Conservation (phyloP, 2,329 filamentous ascomycete species). For the Corniculantispora saksenae region DNA sequence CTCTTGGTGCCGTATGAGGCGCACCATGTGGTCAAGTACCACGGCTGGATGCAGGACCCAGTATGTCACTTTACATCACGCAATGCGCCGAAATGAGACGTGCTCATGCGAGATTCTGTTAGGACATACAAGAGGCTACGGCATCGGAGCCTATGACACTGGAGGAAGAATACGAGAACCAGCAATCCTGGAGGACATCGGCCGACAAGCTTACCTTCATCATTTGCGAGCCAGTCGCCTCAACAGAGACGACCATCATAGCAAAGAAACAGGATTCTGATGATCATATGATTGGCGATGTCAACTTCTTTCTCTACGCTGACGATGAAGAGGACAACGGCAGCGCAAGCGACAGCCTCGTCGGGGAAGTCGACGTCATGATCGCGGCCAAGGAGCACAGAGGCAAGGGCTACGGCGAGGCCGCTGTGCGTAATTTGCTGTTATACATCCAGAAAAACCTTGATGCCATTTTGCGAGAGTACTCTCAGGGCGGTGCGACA, state of each 20-base stretch:
- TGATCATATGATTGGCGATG: conserved; percentile 67
- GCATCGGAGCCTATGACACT: conserved; percentile 83
- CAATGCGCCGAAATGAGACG: neutral
- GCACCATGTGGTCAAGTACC: conserved; percentile 81
- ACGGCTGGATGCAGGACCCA: conserved; percentile 88
- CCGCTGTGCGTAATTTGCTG: conserved; percentile 68
- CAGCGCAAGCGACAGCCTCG: conserved; percentile 31
- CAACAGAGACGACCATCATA: conserved; percentile 15
- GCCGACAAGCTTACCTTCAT: conserved; percentile 93
- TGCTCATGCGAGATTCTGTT: neutral
- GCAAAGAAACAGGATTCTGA: conserved; percentile 55
- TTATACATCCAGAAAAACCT: conserved; percentile 63
- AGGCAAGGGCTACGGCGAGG: conserved; percentile 64
- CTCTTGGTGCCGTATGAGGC: conserved; percentile 82
- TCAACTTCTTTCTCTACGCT: conserved; percentile 76
- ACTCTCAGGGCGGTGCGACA: conserved; percentile 25
- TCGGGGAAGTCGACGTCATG: conserved; percentile 87
- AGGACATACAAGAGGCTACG: conserved; percentile 79
- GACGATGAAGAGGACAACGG: conserved; percentile 54
- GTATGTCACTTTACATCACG: conserved; percentile 38
- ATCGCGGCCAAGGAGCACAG: conserved; percentile 63
- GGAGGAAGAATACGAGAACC: conserved; percentile 85
- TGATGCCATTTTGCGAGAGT: conserved; percentile 52
- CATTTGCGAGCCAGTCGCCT: conserved; percentile 55
- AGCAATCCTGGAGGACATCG: conserved; percentile 80